These are phyloP conservation scores for Tuber melanosporum DNA, from an alignment of 495 filamentous ascomycete species.

Conservation along the genomic window DNA sequence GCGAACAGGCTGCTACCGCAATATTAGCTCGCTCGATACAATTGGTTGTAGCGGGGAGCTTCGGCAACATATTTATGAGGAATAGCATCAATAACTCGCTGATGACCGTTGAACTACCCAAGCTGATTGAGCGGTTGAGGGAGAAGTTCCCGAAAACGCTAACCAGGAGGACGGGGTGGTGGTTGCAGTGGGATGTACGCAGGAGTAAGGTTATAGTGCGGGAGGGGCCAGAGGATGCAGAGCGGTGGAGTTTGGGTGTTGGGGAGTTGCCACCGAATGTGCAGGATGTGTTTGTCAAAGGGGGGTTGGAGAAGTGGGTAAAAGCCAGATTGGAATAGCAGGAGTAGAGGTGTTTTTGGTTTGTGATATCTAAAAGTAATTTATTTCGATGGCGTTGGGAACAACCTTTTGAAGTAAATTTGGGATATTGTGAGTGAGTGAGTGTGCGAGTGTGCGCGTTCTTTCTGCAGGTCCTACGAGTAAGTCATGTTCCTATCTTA, in stretches of 20 bases:
- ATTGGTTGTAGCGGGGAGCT: constrained; percentile 76
- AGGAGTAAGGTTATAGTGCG: constrained; percentile 61
- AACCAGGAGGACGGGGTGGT: constrained; percentile 86
- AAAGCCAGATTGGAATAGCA: constrained; percentile 52
- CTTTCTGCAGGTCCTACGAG: not conserved
- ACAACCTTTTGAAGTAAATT: not conserved
- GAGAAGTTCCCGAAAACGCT: constrained; percentile 60
- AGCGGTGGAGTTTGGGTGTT: constrained; percentile 70
- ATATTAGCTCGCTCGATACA: constrained; percentile 80
- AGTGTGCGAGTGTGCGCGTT: not conserved
- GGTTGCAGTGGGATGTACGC: constrained; percentile 73
- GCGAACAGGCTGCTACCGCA: constrained; percentile 86
- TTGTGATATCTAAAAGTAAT: constrained; percentile 3
- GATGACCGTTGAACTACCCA: constrained; percentile 74
- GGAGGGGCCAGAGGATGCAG: constrained; percentile 56
- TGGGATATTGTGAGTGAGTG: not conserved
- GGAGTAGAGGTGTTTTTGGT: constrained; percentile 7
- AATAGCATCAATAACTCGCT: constrained; percentile 93
- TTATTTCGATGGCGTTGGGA: not conserved
- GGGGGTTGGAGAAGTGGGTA: constrained; percentile 78
- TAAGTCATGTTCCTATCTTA: not conserved
- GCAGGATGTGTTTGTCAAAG: constrained; percentile 80
- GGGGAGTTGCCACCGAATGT: constrained; percentile 82
- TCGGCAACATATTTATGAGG: constrained; percentile 80
- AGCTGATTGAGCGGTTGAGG: constrained; percentile 62